Base-by-base conservation (phyloP, 2,329 filamentous ascomycete species). In the Aspergillus fumigatus region DNA sequence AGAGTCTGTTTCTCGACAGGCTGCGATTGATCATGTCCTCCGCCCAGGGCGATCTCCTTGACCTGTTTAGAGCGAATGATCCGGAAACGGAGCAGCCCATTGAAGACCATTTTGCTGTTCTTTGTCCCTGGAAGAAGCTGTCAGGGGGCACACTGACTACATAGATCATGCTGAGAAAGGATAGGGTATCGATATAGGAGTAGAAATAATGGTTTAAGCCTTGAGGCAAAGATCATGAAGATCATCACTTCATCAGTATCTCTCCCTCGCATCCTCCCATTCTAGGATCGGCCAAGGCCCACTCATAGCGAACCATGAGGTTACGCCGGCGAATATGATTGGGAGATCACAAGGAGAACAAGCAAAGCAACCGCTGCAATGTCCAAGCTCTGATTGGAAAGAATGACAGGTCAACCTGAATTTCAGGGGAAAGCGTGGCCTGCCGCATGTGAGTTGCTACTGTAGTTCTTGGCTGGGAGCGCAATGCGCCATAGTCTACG, bases 1-100 rank as follows among this genome's bases (percentile, higher is more conserved):
- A 75, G 67, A 19, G n/a, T 25, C 27, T n/a, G 25, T 17, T 8
- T 43, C 45, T 23, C 49, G 29, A 14, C 29, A 11, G 6, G 11
- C 11, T 32, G 29, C 29, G 11, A 32, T 32, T 32, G 4, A 32
- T 32, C 29, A 32, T 32, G 11, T 29, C 26, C 48, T 51, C 19
- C 26, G 41, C 6, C 26, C 27, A 29, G 27, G 3, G 27, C 27
- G 27, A 29, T 29, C 5, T 19, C 35, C 19, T 48, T 50, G 9
- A 4, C 35, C 51, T 45, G 32, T 8, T 32, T 41, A 45, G 14
- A n/a, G 26, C 8, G 10, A 32, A 14, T 32, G 45, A 25, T 55
- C 17, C 47, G 53, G 26, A 52, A 48, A 23, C 45, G 50, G 3
- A 59, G 26, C n/a, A 56, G 23, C 14, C 40, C 27, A n/a, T 59